These are phyloP conservation scores for Oryza rufipogon DNA, from an alignment of 176 grass and related monocot species.

Conservation along the genomic window DNA sequence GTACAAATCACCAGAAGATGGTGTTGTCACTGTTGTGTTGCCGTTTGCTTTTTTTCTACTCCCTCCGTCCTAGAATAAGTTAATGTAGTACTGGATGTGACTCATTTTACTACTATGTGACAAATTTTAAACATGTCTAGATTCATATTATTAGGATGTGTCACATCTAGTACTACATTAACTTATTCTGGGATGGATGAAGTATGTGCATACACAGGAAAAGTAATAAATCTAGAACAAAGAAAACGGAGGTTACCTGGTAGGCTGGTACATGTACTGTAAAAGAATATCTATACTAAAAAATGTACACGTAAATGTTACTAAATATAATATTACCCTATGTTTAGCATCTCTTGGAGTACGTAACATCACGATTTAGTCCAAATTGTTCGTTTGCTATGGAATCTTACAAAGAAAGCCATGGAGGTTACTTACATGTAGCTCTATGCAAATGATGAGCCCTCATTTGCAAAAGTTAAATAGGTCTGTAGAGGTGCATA, in stretches of 20 bases:
- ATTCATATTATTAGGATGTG: no score
- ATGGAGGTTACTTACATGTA: conserved; percentile 37
- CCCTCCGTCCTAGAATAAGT: no score
- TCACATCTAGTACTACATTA: no score
- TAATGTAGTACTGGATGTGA: no score
- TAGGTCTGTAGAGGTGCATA: conserved; percentile 9
- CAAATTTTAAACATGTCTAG: no score
- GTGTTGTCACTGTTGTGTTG: background rate
- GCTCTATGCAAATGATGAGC: conserved; percentile 34
- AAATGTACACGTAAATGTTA: conserved; percentile 6
- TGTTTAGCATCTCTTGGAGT: conserved; percentile 48
- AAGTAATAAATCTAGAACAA: background rate
- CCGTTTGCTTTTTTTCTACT: background rate
- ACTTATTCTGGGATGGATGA: no score
- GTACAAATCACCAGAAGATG: conserved; percentile 16
- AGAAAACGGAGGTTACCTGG: conserved; percentile 2
- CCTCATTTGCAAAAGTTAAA: conserved; percentile 19
- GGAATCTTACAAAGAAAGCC: conserved; percentile 9
- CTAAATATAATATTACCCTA: conserved; percentile 26
- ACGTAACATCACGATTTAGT: conserved; percentile 24
- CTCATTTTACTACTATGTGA: no score
- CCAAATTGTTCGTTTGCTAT: background rate
- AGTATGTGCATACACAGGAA: conserved; percentile 30
- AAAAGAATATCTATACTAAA: conserved; percentile 25
- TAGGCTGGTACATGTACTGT: conserved; percentile 1